Base-by-base conservation (phyloP, 164 flowering plant species). In the Euptelea pleiosperma region DNA sequence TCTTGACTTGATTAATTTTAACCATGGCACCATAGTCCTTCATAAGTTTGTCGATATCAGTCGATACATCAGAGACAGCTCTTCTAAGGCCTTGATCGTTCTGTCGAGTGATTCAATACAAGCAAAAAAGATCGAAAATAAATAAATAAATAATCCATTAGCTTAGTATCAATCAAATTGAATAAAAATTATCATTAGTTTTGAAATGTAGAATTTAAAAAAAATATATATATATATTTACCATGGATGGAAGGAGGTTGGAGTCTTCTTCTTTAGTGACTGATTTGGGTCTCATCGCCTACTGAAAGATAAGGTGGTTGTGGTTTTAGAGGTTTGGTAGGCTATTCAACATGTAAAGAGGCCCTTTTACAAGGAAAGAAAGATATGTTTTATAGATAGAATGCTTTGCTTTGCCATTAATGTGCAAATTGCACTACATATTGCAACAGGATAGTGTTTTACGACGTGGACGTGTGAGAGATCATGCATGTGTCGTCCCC, bases 1-100 rank as follows among this genome's bases (percentile, higher is more conserved):
- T 65, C 60, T 64, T 48, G 0, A 70, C 65, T 65, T 58, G 68
- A 18, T 71, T 73, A 10, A 30, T 30, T 33, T 44, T 33, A 0
- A 18, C 28, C 3, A 64, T 29, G n/a, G n/a, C n/a, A n/a, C n/a
- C n/a, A n/a, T n/a, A n/a, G n/a, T n/a, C n/a, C n/a, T n/a, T n/a
- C n/a, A n/a, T n/a, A 16, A 41, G 40, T 18, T 61, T 67, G 2
- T 60, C 29, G 7, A 70, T 58, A 19, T 71, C 71, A 0, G n/a
- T 25, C 0, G 79, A 67, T 14, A 66, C 63, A 52, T 78, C 85
- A 0, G 81, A 75, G 8, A 56, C 42, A 6, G 56, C 64, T 66
- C 77, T 83, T 52, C 72, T 49, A 21, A 79, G 61, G 35, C 63
- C 53, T 37, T 66, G 67, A n/a, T 65, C 69, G 33, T 55, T 59